Evolutionary conservation across 2,329 filamentous ascomycete genomes (phyloP), one percentile per base, ranked within the genome.

Genomic region (Fusarium sp.): DNA sequence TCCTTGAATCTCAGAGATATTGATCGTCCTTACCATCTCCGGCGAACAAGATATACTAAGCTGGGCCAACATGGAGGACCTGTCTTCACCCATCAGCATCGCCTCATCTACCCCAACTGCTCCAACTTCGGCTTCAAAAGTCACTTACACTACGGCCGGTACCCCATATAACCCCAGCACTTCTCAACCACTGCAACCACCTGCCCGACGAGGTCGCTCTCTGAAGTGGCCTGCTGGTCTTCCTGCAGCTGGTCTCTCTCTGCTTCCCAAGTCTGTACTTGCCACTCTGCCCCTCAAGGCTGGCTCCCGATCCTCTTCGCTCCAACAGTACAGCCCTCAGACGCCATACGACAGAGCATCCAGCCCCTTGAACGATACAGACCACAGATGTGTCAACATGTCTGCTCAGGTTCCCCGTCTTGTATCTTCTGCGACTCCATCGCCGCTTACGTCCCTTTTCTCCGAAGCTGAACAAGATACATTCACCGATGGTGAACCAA

Each of bases 71-170:
- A 82, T 81, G 81, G 79, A 79, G 41, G 71, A 71, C 45, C 54
- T 72, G 54, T 76, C 76, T 64, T 75, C 78, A 53, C 71, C 71
- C 61, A 64, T 60, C 58, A 75, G 67, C 60, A 63, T 73, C 56
- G 59, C 69, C 45, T 73, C 76, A 52, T 68, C 72, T 37, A 70
- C 59, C 27, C 41, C 75, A 35, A 70, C 70, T 46, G 75, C 73
- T 45, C 69, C 74, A 53, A 61, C 62, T 32, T 72, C 73, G 40
- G 64, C 73, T 38, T 71, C 65, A 62, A 79, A 75, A 59, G 80
- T 80, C 30, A 84, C 83, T 46, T 89, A 88, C 73, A 88, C 86
- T 18, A 88, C 87, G 11, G 87, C 87, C 26, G 87, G 87, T n/a
- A 88, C 87, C 7, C 80, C 87, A 49, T 88, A 86, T 78, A 86